Evolutionary conservation across 2,329 filamentous ascomycete genomes (phyloP), one percentile per base, ranked within the genome.

Genomic region (Scytalidium sp.): DNA sequence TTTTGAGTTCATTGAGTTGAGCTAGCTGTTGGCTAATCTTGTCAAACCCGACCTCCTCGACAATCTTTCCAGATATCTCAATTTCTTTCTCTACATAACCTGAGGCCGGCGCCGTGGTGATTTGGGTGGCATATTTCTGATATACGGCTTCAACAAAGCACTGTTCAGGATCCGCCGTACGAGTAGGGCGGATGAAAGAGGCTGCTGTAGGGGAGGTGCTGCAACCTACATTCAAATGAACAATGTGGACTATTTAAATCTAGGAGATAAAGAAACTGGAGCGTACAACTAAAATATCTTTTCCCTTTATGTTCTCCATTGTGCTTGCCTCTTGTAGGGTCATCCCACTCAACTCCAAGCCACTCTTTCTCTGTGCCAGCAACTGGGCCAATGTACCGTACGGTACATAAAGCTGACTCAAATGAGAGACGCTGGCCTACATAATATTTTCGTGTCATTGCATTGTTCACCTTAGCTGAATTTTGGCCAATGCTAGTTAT

Each of bases 261-360:
- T 19, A 23, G 5, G 17, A 23, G 32, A 25, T 40, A 46, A 45
- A 41, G 43, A 40, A 36, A n/a, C 13, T 15, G 32, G 40, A 25
- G 54, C 73, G 64, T 80, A 93, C 93, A 96, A 59, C 78, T 73
- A 63, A 97, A 97, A 66, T 97, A 96, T 54, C 81, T 83, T 54
- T 80, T 75, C 52, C 87, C 90, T 56, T 87, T 84, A 69, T 95
- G 84, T 53, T 86, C 84, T 51, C 94, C 94, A 62, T 93, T 82
- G 70, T 99, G 92, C 74, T 97, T 97, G 53, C 94, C 94, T 61
- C 92, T 80, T 32, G 76, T 78, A 50, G 84, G 74, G 67, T 97
- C 89, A 70, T 97, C 93, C 94, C 94, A 99, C 78, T 99, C 94
- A 43, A 97, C 90, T 43, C 94, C 94, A 27, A 97, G 79, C 92